phyloP scores from a whole-genome alignment of 768 basidiomycete species.

The Tricholoma sp. region DNA sequence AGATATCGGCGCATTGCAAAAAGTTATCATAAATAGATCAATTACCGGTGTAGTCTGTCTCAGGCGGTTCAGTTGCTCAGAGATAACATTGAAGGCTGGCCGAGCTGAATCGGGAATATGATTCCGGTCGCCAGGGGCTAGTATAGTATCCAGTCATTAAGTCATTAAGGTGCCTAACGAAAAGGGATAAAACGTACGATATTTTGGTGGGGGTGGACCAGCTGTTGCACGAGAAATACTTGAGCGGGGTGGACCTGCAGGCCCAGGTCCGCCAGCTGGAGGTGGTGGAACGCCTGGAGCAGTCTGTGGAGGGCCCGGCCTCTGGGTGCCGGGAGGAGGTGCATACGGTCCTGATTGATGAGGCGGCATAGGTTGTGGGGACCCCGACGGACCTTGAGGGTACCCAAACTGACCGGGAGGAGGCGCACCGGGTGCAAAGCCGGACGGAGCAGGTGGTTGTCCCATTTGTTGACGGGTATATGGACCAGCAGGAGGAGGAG shows the following conservation, averaged over 20 bases:
- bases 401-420: constrained; percentile 26
- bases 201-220: constrained; percentile 31
- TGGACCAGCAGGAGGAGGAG: constrained; percentile 36
- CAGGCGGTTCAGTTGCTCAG: constrained; percentile 55
- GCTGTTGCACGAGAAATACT: constrained; percentile 29
- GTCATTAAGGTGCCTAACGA: not conserved
- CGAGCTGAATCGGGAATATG: constrained; percentile 75
- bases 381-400: constrained; percentile 12
- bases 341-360: constrained; percentile 35
- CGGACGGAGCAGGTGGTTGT: constrained; percentile 29
- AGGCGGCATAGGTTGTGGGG: constrained; percentile 16
- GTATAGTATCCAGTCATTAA: constrained; percentile 10
- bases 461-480: constrained; percentile 31
- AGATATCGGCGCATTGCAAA: not conserved
- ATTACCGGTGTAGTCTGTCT: constrained; percentile 74
- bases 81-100: constrained; percentile 64
- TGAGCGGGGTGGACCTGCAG: constrained; percentile 11
- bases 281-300: constrained; percentile 15
- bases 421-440: constrained; percentile 26
- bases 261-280: constrained; percentile 5
- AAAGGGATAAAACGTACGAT: constrained; percentile 32
- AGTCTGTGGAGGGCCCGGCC: constrained; percentile 19
- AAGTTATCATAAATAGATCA: constrained; percentile 11
- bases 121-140: constrained; percentile 87
- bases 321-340: constrained; percentile 33